phyloP scores from a whole-genome alignment of 345 rosid genomes.

The Citrus reticulata region DNA sequence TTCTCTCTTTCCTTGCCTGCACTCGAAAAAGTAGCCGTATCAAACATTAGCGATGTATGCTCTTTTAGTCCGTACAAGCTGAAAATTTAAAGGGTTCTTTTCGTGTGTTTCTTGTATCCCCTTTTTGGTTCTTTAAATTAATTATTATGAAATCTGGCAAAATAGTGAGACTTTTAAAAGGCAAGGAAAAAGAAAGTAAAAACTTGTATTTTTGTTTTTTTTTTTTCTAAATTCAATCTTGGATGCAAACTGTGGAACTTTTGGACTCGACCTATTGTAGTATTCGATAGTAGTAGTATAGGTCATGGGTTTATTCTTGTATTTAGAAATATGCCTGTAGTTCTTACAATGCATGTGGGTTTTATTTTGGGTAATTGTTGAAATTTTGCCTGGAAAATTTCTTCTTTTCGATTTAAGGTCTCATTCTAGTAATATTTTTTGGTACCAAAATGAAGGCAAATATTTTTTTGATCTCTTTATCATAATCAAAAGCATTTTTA shows the following conservation, averaged over 20 bases:
- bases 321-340: too few relatives aligned
- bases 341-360: not conserved
- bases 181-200: not conserved
- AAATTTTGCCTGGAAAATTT: not conserved
- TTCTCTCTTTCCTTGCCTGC: not conserved
- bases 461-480: not conserved
- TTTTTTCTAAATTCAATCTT: not conserved
- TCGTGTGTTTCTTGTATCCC: not conserved
- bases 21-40: not conserved
- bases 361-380: not conserved
- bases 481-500: not conserved
- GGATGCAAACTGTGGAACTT: not conserved
- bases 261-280: not conserved
- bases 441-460: not conserved
- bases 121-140: not conserved
- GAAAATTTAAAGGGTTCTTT: not conserved
- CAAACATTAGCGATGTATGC: not conserved
- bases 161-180: not conserved
- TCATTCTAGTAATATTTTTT: not conserved
- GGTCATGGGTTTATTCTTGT: too few relatives aligned
- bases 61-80: not conserved
- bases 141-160: not conserved
- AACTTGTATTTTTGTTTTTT: too few relatives aligned
- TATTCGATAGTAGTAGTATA: too few relatives aligned
- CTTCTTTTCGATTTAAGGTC: not conserved